These are phyloP conservation scores for Rauvolfia tetraphylla DNA, from an alignment of 257 asterid species.

Conservation along the genomic window DNA sequence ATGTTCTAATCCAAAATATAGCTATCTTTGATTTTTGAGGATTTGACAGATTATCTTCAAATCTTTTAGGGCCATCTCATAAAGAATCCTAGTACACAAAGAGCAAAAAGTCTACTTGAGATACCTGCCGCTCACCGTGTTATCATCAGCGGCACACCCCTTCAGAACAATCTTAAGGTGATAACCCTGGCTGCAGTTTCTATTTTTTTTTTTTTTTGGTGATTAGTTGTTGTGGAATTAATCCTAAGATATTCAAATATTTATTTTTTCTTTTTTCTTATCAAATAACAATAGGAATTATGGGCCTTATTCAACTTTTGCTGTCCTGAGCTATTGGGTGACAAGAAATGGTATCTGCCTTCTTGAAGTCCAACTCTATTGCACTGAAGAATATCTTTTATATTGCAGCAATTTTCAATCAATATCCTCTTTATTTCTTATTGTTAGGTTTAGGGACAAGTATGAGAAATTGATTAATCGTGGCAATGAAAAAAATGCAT, in stretches of 20 bases:
- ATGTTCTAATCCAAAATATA: background rate
- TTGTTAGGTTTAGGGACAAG: slow-evolving; percentile 73
- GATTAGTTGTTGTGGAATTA: slow-evolving; percentile 8
- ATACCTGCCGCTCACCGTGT: slow-evolving; percentile 81
- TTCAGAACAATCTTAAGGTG: slow-evolving; percentile 96
- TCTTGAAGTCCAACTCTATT: slow-evolving; percentile 11
- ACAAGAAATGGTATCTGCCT: slow-evolving; percentile 64
- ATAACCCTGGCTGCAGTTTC: slow-evolving; percentile 4
- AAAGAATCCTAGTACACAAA: slow-evolving; percentile 94
- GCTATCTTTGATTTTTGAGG: background rate
- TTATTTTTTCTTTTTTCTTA: slow-evolving; percentile 2
- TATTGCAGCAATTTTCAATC: background rate
- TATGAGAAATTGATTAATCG: slow-evolving; percentile 73
- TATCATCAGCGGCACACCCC: slow-evolving; percentile 96
- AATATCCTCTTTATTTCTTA: slow-evolving; percentile 5
- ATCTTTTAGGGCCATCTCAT: slow-evolving; percentile 85
- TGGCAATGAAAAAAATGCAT: slow-evolving; percentile 88
- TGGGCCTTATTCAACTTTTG: slow-evolving; percentile 94
- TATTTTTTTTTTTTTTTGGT: background rate
- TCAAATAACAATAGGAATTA: slow-evolving; percentile 50
- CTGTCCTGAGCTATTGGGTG: slow-evolving; percentile 89
- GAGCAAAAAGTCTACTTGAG: slow-evolving; percentile 95
- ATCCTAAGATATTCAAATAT: slow-evolving; percentile 6
- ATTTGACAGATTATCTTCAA: slow-evolving; percentile 4
- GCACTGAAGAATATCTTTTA: background rate